phyloP scores from a whole-genome alignment of 2,329 filamentous ascomycete species.

The Colletotrichum sp. region DNA sequence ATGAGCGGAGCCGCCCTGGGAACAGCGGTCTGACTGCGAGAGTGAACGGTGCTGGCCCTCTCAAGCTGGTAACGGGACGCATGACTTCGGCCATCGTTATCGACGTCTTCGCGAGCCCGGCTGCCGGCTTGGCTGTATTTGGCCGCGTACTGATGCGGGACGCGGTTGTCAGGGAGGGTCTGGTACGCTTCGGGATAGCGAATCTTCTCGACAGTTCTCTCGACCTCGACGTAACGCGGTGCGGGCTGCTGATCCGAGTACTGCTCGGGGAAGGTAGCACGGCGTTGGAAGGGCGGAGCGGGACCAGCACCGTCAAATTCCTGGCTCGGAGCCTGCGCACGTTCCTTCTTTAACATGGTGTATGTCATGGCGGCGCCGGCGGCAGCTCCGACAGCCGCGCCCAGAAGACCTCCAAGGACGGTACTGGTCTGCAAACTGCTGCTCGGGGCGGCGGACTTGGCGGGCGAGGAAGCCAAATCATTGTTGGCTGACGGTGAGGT shows the following conservation, averaged over 20 bases:
- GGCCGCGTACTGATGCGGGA: slow-evolving; percentile 39
- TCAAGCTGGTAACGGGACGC: slow-evolving; percentile 39
- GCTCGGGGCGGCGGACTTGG: slow-evolving; percentile 26
- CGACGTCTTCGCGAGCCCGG: slow-evolving; percentile 35
- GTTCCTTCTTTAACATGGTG: slow-evolving; percentile 69
- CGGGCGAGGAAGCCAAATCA: slow-evolving; percentile 22
- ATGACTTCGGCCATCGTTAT: slow-evolving; percentile 47
- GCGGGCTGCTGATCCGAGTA: slow-evolving; percentile 32
- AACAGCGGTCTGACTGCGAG: slow-evolving; percentile 45
- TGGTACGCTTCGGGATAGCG: slow-evolving; percentile 40
- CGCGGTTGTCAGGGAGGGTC: slow-evolving; percentile 33
- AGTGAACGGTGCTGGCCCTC: slow-evolving; percentile 35
- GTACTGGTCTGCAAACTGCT: slow-evolving; percentile 58
- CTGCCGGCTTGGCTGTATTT: slow-evolving; percentile 38
- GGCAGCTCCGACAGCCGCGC: slow-evolving; percentile 78
- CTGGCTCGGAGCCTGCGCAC: slow-evolving; percentile 42
- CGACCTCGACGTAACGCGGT: slow-evolving; percentile 41
- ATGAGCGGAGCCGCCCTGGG: slow-evolving; percentile 39
- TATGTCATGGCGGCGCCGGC: slow-evolving; percentile 69
- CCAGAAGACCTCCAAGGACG: slow-evolving; percentile 77
- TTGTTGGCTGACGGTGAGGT: slow-evolving; percentile 14
- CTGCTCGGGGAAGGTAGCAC: slow-evolving; percentile 49
- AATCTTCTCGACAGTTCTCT: slow-evolving; percentile 41
- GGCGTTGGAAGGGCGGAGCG: slow-evolving; percentile 43
- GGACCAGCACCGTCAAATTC: slow-evolving; percentile 36